These are phyloP conservation scores for Lactarius indigo DNA, from an alignment of 768 basidiomycete species.

Conservation along the genomic window DNA sequence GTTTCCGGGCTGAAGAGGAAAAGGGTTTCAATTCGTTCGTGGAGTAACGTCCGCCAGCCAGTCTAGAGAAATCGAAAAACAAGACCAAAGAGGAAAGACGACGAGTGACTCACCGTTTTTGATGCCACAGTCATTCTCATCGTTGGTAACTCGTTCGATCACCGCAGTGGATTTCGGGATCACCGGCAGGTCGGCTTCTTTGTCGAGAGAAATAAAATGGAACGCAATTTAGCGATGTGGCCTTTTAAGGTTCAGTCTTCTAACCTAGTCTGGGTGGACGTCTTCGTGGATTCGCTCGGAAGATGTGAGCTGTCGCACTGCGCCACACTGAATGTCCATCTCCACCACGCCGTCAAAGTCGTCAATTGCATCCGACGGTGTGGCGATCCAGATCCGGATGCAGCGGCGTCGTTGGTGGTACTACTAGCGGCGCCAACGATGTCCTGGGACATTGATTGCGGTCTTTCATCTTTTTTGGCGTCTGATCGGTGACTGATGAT, in stretches of 20 bases:
- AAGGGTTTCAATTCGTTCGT: neutral
- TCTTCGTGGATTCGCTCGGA: neutral
- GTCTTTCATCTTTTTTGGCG: no score
- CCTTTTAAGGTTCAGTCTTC: constrained; percentile 57
- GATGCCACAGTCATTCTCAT: constrained; percentile 52
- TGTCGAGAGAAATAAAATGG: no score
- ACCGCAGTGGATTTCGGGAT: no score
- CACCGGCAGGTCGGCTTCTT: no score
- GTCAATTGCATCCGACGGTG: constrained; percentile 55
- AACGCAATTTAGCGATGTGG: constrained; percentile 37
- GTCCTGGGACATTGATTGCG: no score
- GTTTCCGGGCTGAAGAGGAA: neutral
- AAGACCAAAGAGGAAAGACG: neutral
- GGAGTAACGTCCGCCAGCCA: neutral
- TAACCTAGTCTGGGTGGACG: constrained; percentile 36
- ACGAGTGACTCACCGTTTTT: constrained; percentile 41
- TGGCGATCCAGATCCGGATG: constrained; percentile 30
- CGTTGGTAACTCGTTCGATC: constrained; percentile 28
- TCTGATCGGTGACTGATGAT: no score
- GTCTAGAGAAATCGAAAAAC: constrained; percentile 7
- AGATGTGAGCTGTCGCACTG: constrained; percentile 14
- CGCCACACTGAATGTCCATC: constrained; percentile 43
- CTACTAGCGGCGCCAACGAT: no score
- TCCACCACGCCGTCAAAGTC: constrained; percentile 65
- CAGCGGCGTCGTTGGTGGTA: no score